A percentile compares a stretch with the other conserved stretches of the same genome.
These are phyloP conservation scores for Acer saccharum DNA, from an alignment of 345 rosid genomes.

Conservation along the genomic window DNA sequence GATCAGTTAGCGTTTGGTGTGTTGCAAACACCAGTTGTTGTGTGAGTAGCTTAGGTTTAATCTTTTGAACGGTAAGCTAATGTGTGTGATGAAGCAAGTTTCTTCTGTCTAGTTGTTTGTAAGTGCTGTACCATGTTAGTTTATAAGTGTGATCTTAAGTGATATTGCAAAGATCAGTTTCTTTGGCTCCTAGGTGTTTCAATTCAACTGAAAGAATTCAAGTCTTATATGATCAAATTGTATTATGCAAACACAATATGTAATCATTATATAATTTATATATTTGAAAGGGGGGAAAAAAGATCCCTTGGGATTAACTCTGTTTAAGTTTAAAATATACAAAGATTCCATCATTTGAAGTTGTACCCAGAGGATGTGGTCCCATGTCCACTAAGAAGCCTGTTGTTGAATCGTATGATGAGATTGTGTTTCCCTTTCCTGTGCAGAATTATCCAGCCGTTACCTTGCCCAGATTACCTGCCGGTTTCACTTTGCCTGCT, in stretches of 20 bases:
- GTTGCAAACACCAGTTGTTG: neutral
- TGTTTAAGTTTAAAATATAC: slow-evolving; percentile 9
- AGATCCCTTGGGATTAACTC: neutral
- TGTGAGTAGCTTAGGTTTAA: neutral
- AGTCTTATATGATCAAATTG: neutral
- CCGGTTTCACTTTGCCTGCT: slow-evolving; percentile 57
- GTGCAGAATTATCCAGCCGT: slow-evolving; percentile 67
- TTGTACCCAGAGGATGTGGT: slow-evolving; percentile 66
- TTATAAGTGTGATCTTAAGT: neutral
- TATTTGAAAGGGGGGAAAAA: neutral
- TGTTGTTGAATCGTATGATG: slow-evolving; percentile 67
- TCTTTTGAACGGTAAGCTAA: neutral
- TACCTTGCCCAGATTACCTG: slow-evolving; percentile 59
- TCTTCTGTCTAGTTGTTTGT: neutral
- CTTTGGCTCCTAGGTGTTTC: neutral
- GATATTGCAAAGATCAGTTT: neutral
- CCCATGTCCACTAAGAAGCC: slow-evolving; percentile 70
- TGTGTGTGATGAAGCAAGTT: neutral
- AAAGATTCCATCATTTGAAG: slow-evolving; percentile 64
- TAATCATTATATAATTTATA: neutral
- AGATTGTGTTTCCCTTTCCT: slow-evolving; percentile 53
- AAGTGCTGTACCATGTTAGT: neutral
- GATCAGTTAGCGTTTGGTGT: neutral
- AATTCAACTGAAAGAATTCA: neutral
- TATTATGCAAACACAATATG: neutral